phyloP scores from a whole-genome alignment of 202 grass and related monocot genomes.

The Thinopyrum obtusiflorum region DNA sequence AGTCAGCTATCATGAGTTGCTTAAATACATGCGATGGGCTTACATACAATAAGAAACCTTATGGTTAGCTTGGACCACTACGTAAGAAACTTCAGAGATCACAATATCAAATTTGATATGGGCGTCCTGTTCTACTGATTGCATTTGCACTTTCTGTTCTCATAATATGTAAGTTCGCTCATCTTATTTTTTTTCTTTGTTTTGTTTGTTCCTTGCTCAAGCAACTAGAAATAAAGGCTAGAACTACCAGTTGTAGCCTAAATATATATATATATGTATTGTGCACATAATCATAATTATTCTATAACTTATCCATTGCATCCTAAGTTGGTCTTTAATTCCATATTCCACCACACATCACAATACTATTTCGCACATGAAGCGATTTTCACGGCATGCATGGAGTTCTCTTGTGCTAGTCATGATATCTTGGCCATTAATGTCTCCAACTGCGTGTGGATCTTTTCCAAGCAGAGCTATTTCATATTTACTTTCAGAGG shows the following conservation, averaged over 20 bases:
- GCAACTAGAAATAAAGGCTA: neutral
- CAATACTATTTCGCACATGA: constrained; percentile 40
- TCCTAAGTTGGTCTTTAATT: neutral
- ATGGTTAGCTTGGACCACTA: constrained; percentile 68
- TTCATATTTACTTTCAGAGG: neutral
- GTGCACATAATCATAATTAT: neutral
- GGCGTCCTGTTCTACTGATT: constrained; percentile 49
- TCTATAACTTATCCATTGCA: neutral
- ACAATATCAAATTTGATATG: constrained; percentile 72
- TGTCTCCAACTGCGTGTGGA: constrained; percentile 51
- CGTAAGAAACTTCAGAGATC: constrained; percentile 71
- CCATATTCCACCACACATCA: neutral
- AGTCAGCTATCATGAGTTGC: constrained; percentile 59
- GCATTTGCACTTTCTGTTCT: constrained; percentile 40
- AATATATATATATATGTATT: neutral
- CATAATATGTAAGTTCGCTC: constrained; percentile 59
- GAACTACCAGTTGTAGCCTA: neutral
- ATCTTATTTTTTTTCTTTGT: neutral
- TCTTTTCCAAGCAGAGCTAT: constrained; percentile 23
- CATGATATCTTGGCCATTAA: constrained; percentile 47
- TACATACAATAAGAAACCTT: constrained; percentile 66
- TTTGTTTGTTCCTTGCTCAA: constrained; percentile 26
- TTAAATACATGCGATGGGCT: constrained; percentile 49
- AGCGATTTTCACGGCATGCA: constrained; percentile 46
- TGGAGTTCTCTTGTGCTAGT: constrained; percentile 45